Evolutionary conservation across 1,139 yeast genomes (phyloP).

Genomic region (Eremothecium sinecaudum): DNA sequence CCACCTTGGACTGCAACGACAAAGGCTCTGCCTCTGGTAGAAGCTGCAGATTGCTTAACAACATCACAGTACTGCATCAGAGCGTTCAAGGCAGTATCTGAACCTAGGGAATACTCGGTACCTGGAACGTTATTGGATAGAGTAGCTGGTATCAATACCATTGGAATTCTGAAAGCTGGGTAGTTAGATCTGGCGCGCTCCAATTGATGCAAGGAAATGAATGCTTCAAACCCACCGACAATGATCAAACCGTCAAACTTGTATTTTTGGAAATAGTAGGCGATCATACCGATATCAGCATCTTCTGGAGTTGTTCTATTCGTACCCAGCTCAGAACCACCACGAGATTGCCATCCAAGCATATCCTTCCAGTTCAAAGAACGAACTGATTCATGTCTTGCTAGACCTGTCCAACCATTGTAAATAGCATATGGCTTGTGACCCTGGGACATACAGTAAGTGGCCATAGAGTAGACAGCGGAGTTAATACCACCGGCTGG

Average conservation of each 20-base stretch:
- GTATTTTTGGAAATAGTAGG: slow-evolving; percentile 66
- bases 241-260: slow-evolving; percentile 63
- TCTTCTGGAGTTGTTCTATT: slow-evolving; percentile 62
- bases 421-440: slow-evolving; percentile 65
- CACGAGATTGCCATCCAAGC: slow-evolving; percentile 63
- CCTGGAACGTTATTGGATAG: slow-evolving; percentile 81
- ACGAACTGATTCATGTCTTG: slow-evolving; percentile 63
- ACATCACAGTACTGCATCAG: slow-evolving; percentile 71
- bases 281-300: slow-evolving; percentile 62
- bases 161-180: slow-evolving; percentile 67
- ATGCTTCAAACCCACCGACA: slow-evolving; percentile 78
- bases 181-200: slow-evolving; percentile 53
- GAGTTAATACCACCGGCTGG: slow-evolving; percentile 78
- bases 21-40: slow-evolving; percentile 68
- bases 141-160: slow-evolving; percentile 74
- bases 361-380: slow-evolving; percentile 59
- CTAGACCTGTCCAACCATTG: slow-evolving; percentile 67
- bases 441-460: slow-evolving; percentile 66
- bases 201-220: slow-evolving; percentile 56
- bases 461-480: slow-evolving; percentile 66
- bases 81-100: slow-evolving; percentile 70
- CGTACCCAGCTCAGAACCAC: slow-evolving; percentile 80
- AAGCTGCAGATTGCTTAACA: slow-evolving; percentile 69
- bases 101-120: slow-evolving; percentile 68
- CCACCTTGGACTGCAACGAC: slow-evolving; percentile 87